Conservation (phyloP, 495 filamentous ascomycete genomes). For the Bryoglossum gracile region DNA sequence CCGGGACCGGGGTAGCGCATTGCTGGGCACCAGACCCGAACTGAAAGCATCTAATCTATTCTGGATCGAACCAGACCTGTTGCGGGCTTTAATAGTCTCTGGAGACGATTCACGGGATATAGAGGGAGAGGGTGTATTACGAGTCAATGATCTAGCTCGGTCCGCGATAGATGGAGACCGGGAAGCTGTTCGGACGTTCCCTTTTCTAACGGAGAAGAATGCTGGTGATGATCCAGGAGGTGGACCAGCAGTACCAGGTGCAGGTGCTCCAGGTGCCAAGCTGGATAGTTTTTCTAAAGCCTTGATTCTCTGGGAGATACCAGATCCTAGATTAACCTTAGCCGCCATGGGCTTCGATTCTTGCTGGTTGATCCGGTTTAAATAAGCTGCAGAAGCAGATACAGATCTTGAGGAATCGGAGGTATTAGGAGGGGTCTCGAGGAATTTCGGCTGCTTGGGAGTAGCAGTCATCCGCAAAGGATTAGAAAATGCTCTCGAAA, state of each 20-base stretch:
- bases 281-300: slow-evolving; percentile 70
- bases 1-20: slow-evolving; percentile 28
- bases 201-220: slow-evolving; percentile 48
- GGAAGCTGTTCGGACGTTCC: slow-evolving; percentile 33
- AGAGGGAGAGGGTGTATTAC: slow-evolving; percentile 31
- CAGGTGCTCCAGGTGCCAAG: slow-evolving; percentile 18
- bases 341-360: slow-evolving; percentile 48
- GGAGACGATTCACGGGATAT: slow-evolving; percentile 38
- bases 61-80: slow-evolving; percentile 22
- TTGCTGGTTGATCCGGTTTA: slow-evolving; percentile 42
- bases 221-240: slow-evolving; percentile 14
- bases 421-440: slow-evolving; percentile 17
- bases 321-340: slow-evolving; percentile 75
- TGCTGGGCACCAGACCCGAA: slow-evolving; percentile 1
- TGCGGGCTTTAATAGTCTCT: slow-evolving; percentile 23
- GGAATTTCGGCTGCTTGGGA: too few species aligned
- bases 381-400: slow-evolving; percentile 37
- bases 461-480: too few species aligned
- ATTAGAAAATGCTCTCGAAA: slow-evolving; percentile 47
- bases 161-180: slow-evolving; percentile 41
- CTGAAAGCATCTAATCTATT: slow-evolving; percentile 14
- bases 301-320: slow-evolving; percentile 85
- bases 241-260: slow-evolving; percentile 30
- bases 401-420: slow-evolving; percentile 31
- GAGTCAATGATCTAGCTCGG: slow-evolving; percentile 31